Evolutionary conservation across 805 yeast genomes (phyloP), one percentile per base, ranked within the genome.

Genomic region (Candida nonsorbophila): DNA sequence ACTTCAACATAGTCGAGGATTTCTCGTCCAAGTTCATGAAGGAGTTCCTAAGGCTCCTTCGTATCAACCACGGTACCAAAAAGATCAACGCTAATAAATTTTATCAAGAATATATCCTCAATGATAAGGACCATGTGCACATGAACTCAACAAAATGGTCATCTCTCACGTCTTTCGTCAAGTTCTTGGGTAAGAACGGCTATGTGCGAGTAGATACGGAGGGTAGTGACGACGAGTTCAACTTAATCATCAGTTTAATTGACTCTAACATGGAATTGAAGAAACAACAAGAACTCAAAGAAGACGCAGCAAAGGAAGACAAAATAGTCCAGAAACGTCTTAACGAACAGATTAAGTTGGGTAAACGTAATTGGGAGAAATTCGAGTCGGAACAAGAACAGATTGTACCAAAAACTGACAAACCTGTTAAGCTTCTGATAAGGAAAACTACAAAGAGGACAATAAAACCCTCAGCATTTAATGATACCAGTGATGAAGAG

Each of bases 101-200:
- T 46, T 92, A 92, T 59, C 94, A 88, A 47, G 96, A 88, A 49
- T 81, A 81, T 47, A 90, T 92, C 33, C 38, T 59, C 20, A 69
- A 72, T 36, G 84, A 90, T 50, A 75, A 75, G 45, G 75, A 84
- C 33, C 97, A 92, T 53, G 62, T 87, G 7, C 98, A 90, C 53
- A 75, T 92, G 80, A 87, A 86, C 44, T 78, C 97, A 2, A 92
- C 98, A 1, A 67, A 67, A 34, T 92, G 94, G 85, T 53, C 68
- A 3, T 72, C 82, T 2, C 55, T 92, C 26, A 72, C 86, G 0
- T 69, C 74, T 22, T 85, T 90, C 47, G 67, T 85, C 13, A 69
- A 72, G 34, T 59, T 74, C 40, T 55, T 88, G 39, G 79, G 77
- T 2, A 58, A 64, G 8, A 58, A 64, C 12, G 84, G 84, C 0